These are phyloP conservation scores for Podospora pseudoanserina DNA, from an alignment of 495 filamentous ascomycete genomes.

Conservation along the genomic window DNA sequence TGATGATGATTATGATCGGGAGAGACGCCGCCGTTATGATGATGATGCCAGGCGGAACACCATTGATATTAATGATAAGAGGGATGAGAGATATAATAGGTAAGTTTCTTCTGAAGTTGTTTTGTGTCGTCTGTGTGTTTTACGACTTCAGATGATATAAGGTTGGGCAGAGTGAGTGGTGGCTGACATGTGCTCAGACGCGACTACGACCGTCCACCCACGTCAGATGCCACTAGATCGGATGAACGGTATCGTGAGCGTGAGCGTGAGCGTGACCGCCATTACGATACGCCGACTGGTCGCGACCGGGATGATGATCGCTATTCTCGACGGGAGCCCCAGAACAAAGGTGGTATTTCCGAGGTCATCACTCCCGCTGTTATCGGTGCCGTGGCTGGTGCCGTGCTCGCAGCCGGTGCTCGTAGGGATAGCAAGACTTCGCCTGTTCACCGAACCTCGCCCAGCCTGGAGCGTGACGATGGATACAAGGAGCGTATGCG, in stretches of 20 bases:
- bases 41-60: background rate
- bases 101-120: background rate
- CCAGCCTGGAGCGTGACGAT: constrained; percentile 16
- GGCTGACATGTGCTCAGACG: background rate
- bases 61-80: background rate
- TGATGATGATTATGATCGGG: background rate
- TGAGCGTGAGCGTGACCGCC: background rate
- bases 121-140: background rate
- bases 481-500: constrained; percentile 13
- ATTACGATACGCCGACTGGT: constrained; percentile 6
- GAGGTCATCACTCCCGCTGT: constrained; percentile 13
- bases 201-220: background rate
- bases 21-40: background rate
- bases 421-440: constrained; percentile 6
- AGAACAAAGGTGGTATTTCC: constrained; percentile 4
- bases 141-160: background rate
- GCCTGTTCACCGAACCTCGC: background rate
- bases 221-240: constrained; percentile 2
- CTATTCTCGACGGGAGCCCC: background rate
- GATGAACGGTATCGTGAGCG: constrained; percentile 1
- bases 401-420: constrained; percentile 14
- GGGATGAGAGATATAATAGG: constrained; percentile 1
- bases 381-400: constrained; percentile 1
- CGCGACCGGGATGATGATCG: constrained; percentile 21
- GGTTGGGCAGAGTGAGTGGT: background rate